Conservation (phyloP, 306 rosid genomes). For the Hylodesmum podocarpum region DNA sequence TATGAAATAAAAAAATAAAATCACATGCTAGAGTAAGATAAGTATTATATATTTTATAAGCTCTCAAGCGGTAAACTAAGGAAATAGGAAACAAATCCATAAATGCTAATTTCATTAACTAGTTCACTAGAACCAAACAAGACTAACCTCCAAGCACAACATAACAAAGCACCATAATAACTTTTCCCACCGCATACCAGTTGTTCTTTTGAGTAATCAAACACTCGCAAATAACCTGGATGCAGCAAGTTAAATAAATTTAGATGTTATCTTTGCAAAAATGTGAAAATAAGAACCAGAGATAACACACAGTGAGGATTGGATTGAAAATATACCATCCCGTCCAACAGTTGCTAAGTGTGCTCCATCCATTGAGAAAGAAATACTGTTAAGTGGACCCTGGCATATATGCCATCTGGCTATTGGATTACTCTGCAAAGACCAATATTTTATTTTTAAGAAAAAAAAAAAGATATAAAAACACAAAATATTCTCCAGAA, state of each 20-base stretch:
- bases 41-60: constrained; percentile 4
- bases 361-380: constrained; percentile 84
- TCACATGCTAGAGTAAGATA: background rate
- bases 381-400: constrained; percentile 76
- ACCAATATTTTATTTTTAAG: background rate
- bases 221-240: constrained; percentile 92
- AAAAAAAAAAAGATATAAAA: background rate
- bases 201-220: constrained; percentile 85
- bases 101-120: constrained; percentile 9
- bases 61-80: background rate
- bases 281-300: background rate
- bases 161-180: constrained; percentile 94
- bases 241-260: constrained; percentile 32
- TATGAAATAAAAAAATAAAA: background rate
- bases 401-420: constrained; percentile 99
- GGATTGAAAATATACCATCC: constrained; percentile 62
- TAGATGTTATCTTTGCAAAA: background rate
- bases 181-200: constrained; percentile 96
- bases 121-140: constrained; percentile 23
- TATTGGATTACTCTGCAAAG: constrained; percentile 83
- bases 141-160: constrained; percentile 95
- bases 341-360: constrained; percentile 90
- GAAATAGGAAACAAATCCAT: constrained; percentile 21
- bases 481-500: background rate
- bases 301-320: constrained; percentile 8